Conservation (phyloP, 2,329 filamentous ascomycete species). For the Neopestalotiopsis sp. region DNA sequence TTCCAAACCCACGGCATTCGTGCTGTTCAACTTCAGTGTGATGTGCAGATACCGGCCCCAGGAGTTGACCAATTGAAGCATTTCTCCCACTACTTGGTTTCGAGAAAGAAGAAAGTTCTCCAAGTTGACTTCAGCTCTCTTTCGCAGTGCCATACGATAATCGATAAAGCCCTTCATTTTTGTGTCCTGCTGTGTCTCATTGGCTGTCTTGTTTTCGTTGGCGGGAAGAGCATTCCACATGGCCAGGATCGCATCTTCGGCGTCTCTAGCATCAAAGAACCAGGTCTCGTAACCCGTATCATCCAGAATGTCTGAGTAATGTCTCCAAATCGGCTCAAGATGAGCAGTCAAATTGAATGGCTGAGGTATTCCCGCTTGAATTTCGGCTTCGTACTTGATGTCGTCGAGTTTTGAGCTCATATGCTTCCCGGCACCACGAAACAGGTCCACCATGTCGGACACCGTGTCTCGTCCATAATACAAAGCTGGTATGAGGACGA, state of each 20-base stretch:
- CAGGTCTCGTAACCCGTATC: conserved; percentile 15
- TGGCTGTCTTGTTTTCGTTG: not conserved
- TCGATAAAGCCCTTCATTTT: conserved; percentile 14
- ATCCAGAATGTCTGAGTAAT: conserved; percentile 13
- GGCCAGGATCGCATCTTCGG: conserved; percentile 16
- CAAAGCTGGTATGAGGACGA: not conserved
- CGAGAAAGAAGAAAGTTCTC: conserved; percentile 17
- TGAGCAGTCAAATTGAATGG: conserved; percentile 2
- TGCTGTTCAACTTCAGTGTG: not conserved
- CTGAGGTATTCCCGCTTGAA: not conserved
- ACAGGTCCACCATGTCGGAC: not conserved
- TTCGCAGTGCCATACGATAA: conserved; percentile 14
- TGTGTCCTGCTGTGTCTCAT: conserved; percentile 1
- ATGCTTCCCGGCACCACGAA: not conserved
- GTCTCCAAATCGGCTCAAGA: not conserved
- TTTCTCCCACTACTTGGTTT: not conserved
- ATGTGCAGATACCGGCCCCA: not conserved
- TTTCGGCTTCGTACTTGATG: not conserved
- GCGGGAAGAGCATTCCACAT: conserved; percentile 14
- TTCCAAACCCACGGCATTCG: not conserved
- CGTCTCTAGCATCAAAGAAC: conserved; percentile 15
- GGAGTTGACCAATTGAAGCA: not conserved
- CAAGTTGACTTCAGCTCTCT: conserved; percentile 18
- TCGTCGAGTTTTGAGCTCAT: not conserved
- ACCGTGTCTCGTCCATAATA: not conserved